Evolutionary conservation across 257 asterid genomes (phyloP), one percentile per base, ranked within the genome.

Genomic region (Ocimum tenuiflorum): DNA sequence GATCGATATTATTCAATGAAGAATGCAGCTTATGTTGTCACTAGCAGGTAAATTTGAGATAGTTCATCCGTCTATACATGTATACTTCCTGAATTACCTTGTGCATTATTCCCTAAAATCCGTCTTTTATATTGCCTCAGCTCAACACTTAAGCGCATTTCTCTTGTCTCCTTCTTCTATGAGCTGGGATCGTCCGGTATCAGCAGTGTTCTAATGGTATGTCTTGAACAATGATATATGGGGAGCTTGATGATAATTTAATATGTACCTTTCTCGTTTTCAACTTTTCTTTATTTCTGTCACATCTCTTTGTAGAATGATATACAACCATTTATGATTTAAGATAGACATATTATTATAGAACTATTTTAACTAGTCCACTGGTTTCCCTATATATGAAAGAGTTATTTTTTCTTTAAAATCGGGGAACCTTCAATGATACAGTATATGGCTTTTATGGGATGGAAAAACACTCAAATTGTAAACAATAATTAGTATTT

Each of bases 111-210:
- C 12, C n/a, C 62, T 55, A 24, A 55, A 58, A 18, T 7, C n/a
- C n/a, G 12, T 36, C 51, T 68, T 43, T 20, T 53, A 6, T 54
- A 60, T 75, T 67, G 69, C 23, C 63, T 61, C 88, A 91, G 98
- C 75, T 79, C 85, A 52, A 79, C 88, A 12, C 83, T 91, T 69
- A 91, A 84, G 78, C 68, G 82, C 71, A 82, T 91, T 65, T 81
- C 91, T 69, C 84, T 89, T 6, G 77, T 87, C 60, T 80, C 88
- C 61, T 91, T 91, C 96, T 91, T 91, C 88, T 87, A 89, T 36
- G 95, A 91, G 62, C 56, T 91, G 89, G 98, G 98, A 24, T 85
- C 88, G 85, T 83, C 96, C 19, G 96, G 96, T 42, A 84, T 91
- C 79, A 83, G 88, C 84, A 68, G 81, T n/a, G 86, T 84, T 64